A percentile compares a stretch with the other conserved stretches of the same genome.
Evolutionary conservation across 352 stramenopile genomes (phyloP).

Genomic region (Phytophthora multivora): DNA sequence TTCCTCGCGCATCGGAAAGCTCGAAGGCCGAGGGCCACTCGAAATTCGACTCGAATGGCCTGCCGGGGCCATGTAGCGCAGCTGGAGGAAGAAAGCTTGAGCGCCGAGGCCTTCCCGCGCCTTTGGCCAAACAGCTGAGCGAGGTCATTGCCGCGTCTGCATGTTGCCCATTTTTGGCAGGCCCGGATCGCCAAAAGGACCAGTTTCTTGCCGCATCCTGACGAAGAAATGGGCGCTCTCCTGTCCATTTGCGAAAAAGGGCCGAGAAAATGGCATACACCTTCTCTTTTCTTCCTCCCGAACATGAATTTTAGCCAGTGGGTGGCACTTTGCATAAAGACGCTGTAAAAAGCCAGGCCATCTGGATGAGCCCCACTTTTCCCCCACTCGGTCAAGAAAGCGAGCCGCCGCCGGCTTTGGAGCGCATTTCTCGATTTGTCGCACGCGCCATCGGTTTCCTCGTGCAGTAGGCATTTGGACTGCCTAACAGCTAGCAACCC

Average conservation of each 20-base stretch:
- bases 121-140: conserved; percentile 17
- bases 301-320: conserved; percentile 19
- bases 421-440: conserved; percentile 29
- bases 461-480: conserved; percentile 6
- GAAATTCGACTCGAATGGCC: neutral
- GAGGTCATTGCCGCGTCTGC: neutral
- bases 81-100: conserved; percentile 16
- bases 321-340: conserved; percentile 19
- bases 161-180: neutral
- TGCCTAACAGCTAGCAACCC: neutral
- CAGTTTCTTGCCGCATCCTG: too few species aligned
- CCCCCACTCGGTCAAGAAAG: conserved; percentile 7
- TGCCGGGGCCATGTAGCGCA: conserved; percentile 18
- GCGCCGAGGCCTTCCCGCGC: conserved; percentile 5
- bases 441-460: conserved; percentile 19
- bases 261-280: neutral
- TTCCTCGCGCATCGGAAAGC: conserved; percentile 3
- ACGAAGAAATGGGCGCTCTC: neutral
- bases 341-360: conserved; percentile 13
- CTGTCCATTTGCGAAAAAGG: conserved; percentile 4
- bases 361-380: neutral
- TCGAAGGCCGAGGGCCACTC: conserved; percentile 11
- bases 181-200: neutral
- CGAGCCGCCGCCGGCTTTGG: neutral
- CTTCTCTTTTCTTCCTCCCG: conserved; percentile 15